These are phyloP conservation scores for Urochloa ruziziensis DNA, from an alignment of 176 grass and related monocot species.

Conservation along the genomic window DNA sequence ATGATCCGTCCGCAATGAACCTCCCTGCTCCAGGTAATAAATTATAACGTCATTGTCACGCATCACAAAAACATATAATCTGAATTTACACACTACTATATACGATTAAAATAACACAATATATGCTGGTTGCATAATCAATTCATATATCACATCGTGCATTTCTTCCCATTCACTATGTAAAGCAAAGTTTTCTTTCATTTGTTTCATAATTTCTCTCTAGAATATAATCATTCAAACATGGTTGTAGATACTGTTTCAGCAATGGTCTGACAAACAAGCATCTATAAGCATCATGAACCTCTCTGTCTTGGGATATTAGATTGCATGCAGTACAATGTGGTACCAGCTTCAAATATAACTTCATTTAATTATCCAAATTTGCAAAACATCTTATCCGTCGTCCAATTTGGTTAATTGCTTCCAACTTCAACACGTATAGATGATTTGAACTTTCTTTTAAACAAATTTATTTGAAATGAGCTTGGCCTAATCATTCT, in stretches of 20 bases:
- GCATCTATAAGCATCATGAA: background rate
- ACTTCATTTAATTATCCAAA: background rate
- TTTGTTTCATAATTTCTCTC: background rate
- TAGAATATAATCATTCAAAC: background rate
- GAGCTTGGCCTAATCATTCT: background rate
- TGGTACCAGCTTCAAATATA: background rate
- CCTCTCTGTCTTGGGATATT: background rate
- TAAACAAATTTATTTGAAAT: background rate
- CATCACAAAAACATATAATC: background rate
- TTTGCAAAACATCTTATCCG: background rate
- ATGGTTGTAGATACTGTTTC: background rate
- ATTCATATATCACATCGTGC: background rate
- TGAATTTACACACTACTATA: background rate
- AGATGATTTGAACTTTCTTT: background rate
- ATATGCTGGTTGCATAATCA: background rate
- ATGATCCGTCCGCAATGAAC: conserved; percentile 52
- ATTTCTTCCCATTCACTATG: background rate
- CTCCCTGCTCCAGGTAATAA: conserved; percentile 48
- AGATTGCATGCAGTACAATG: background rate
- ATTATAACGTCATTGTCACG: background rate
- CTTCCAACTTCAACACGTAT: background rate
- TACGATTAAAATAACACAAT: background rate
- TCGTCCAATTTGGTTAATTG: background rate
- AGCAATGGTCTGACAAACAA: background rate
- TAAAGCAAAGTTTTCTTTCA: background rate